These are phyloP conservation scores for Sclerotinia spermophila DNA, from an alignment of 2,329 filamentous ascomycete species.

Conservation along the genomic window DNA sequence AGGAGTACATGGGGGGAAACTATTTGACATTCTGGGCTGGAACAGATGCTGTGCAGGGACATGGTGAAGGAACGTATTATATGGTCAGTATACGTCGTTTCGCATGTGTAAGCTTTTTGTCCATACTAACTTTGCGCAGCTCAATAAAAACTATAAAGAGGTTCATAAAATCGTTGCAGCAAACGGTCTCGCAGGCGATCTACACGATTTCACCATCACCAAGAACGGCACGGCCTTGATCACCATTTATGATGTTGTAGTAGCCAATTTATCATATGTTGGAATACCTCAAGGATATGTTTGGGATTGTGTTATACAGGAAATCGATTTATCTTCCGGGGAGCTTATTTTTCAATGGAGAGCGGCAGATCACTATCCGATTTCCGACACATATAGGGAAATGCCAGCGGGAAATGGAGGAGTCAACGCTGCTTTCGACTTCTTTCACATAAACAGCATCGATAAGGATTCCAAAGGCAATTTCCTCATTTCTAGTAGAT, in stretches of 20 bases:
- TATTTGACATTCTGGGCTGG: conserved; percentile 51
- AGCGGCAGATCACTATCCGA: conserved; percentile 47
- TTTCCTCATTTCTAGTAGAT: conserved; percentile 47
- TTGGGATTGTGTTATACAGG: conserved; percentile 55
- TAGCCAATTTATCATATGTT: conserved; percentile 44
- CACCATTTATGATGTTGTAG: conserved; percentile 51
- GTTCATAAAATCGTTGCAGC: conserved; percentile 40
- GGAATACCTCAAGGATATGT: conserved; percentile 48
- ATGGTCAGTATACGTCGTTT: conserved; percentile 40
- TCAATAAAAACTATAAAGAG: conserved; percentile 36
- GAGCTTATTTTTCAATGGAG: conserved; percentile 56
- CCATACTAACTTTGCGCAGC: conserved; percentile 19
- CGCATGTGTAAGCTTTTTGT: background rate
- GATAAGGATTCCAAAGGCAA: conserved; percentile 42
- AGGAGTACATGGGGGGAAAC: conserved; percentile 42
- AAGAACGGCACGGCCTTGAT: conserved; percentile 52
- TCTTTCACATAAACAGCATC: conserved; percentile 39
- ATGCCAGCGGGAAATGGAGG: conserved; percentile 39
- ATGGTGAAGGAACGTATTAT: conserved; percentile 46
- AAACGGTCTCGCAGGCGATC: conserved; percentile 18
- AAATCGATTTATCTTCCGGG: conserved; percentile 44
- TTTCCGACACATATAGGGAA: conserved; percentile 38
- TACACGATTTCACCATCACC: conserved; percentile 53
- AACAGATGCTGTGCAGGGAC: conserved; percentile 44
- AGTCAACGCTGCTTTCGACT: conserved; percentile 43